Percentiles rank a stretch among this genome's conserved stretches.
Evolutionary conservation across 352 stramenopile species (phyloP).

Genomic region (Pythium phragmiticola): DNA sequence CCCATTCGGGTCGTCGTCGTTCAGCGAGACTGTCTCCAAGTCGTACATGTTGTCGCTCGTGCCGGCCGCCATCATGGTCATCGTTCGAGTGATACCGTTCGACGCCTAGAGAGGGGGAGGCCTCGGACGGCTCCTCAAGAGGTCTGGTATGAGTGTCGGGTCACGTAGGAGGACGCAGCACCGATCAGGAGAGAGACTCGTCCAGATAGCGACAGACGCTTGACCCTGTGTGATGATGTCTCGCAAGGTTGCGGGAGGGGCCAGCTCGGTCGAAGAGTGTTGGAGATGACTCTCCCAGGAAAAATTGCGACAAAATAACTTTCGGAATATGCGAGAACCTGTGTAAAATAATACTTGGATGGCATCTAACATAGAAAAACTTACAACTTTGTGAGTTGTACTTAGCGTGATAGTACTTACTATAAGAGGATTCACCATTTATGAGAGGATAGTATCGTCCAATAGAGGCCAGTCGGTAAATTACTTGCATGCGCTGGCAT

Average conservation of each 20-base stretch:
- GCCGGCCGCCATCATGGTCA: constrained; percentile 35
- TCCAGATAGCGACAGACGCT: background rate
- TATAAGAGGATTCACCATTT: too few species aligned
- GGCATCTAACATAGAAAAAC: background rate
- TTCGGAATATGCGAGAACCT: constrained; percentile 8
- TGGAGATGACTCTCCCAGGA: constrained; percentile 2
- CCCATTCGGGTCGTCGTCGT: constrained; percentile 44
- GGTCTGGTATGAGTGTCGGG: background rate
- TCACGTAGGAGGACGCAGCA: background rate
- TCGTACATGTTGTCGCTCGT: constrained; percentile 36
- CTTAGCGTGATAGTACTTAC: background rate
- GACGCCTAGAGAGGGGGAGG: background rate
- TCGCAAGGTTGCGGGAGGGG: background rate
- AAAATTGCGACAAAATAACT: constrained; percentile 11
- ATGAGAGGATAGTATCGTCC: background rate
- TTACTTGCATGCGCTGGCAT: background rate
- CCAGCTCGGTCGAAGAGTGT: constrained; percentile 9
- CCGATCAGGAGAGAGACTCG: background rate
- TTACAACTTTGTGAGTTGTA: background rate
- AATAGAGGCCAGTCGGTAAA: background rate
- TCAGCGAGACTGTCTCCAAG: constrained; percentile 76
- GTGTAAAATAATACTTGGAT: background rate
- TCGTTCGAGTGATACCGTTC: background rate
- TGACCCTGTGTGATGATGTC: constrained; percentile 2
- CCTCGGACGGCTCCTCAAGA: background rate